phyloP scores from a whole-genome alignment of 2,329 filamentous ascomycete genomes.

The Cladosporium sp. region DNA sequence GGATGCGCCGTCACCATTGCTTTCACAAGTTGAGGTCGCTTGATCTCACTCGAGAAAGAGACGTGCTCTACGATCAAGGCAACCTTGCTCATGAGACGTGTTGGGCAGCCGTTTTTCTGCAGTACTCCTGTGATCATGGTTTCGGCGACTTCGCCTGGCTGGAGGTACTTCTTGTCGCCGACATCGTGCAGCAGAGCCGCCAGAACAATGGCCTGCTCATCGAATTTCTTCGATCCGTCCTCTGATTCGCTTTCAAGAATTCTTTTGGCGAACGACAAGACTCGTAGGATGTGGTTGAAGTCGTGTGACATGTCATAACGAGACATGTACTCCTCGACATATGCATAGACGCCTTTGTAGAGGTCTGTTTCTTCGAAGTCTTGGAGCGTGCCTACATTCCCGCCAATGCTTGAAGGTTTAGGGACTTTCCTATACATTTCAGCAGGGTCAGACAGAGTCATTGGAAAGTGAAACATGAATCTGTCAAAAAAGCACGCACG shows the following conservation, averaged over 20 bases:
- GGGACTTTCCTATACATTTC: not conserved
- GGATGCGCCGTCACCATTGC: slow-evolving; percentile 66
- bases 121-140: slow-evolving; percentile 61
- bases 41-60: slow-evolving; percentile 73
- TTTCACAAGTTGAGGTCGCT: slow-evolving; percentile 62
- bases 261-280: slow-evolving; percentile 69
- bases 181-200: slow-evolving; percentile 75
- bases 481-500: slow-evolving; percentile 10
- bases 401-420: not conserved
- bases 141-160: slow-evolving; percentile 53
- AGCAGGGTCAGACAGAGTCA: slow-evolving; percentile 1
- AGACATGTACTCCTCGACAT: slow-evolving; percentile 72
- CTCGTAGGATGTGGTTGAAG: slow-evolving; percentile 79
- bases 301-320: slow-evolving; percentile 85
- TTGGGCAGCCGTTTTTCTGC: slow-evolving; percentile 56
- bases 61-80: slow-evolving; percentile 75
- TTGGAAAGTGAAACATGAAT: not conserved
- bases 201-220: slow-evolving; percentile 35
- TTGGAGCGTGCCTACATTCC: slow-evolving; percentile 9
- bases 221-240: slow-evolving; percentile 31
- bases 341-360: slow-evolving; percentile 50
- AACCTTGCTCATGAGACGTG: slow-evolving; percentile 64
- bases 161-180: slow-evolving; percentile 79
- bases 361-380: slow-evolving; percentile 36
- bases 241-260: slow-evolving; percentile 54